phyloP scores from a whole-genome alignment of 176 grass and related monocot species.

The Oryza brachyantha region DNA sequence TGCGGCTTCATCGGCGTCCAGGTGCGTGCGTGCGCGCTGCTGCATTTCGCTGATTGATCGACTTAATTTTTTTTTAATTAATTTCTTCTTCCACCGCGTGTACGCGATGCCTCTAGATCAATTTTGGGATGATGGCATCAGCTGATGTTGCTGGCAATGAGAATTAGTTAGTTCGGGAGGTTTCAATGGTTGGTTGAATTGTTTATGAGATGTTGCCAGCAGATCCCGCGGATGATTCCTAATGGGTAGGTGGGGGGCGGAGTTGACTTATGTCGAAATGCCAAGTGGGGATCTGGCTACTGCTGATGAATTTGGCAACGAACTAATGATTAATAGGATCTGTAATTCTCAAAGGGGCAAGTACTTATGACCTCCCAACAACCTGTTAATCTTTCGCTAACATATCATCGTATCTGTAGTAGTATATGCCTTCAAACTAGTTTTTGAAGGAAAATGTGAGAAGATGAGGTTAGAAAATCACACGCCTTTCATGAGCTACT shows the following conservation, averaged over 20 bases:
- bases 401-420: not conserved
- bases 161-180: constrained; percentile 8
- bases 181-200: not conserved
- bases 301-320: constrained; percentile 7
- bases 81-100: too few species aligned
- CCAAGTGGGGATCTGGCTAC: constrained; percentile 12
- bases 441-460: constrained; percentile 7
- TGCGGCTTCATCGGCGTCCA: constrained; percentile 70
- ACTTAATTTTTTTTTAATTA: not conserved
- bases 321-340: not conserved
- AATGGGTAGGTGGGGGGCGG: constrained; percentile 15
- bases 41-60: not conserved
- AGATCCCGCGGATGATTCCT: constrained; percentile 12
- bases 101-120: too few species aligned
- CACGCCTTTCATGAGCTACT: constrained; percentile 18
- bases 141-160: not conserved
- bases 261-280: constrained; percentile 18
- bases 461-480: not conserved
- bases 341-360: not conserved
- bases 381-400: not conserved
- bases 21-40: constrained; percentile 25
- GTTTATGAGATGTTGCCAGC: constrained; percentile 7
- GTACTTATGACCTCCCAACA: not conserved
- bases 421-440: not conserved
- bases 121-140: not conserved